Evolutionary conservation across 441 rosid species (phyloP).

Genomic region (Jatropha podagrica): DNA sequence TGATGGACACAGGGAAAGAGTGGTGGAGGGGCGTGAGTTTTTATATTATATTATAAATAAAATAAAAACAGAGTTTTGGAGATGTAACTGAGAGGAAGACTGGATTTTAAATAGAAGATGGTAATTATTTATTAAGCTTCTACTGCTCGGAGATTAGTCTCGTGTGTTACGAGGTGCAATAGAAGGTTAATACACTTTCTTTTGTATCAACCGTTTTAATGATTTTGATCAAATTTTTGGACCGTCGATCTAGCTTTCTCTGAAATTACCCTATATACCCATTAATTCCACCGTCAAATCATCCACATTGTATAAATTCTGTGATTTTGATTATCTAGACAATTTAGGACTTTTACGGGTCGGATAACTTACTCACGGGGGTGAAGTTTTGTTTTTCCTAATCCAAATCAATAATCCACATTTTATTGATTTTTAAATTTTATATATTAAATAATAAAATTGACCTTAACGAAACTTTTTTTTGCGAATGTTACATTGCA

Average conservation of each 20-base stretch:
- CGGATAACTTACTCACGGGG: too few species aligned
- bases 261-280: neutral
- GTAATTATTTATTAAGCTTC: neutral
- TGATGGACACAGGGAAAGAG: slow-evolving; percentile 2
- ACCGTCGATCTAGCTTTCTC: neutral
- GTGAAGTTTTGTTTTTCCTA: neutral
- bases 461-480: neutral
- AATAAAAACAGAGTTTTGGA: neutral
- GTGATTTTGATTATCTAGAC: too few species aligned
- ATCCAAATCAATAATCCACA: neutral
- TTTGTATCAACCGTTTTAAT: slow-evolving; percentile 3
- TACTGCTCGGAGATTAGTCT: neutral
- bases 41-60: neutral
- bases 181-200: neutral
- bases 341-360: too few species aligned
- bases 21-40: neutral
- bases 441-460: neutral
- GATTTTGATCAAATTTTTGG: neutral
- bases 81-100: neutral
- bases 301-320: too few species aligned
- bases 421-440: neutral
- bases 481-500: neutral
- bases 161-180: neutral
- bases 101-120: neutral
- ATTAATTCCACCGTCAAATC: neutral